phyloP scores from a whole-genome alignment of 805 yeast species.

The Yarrowia alimentaria region DNA sequence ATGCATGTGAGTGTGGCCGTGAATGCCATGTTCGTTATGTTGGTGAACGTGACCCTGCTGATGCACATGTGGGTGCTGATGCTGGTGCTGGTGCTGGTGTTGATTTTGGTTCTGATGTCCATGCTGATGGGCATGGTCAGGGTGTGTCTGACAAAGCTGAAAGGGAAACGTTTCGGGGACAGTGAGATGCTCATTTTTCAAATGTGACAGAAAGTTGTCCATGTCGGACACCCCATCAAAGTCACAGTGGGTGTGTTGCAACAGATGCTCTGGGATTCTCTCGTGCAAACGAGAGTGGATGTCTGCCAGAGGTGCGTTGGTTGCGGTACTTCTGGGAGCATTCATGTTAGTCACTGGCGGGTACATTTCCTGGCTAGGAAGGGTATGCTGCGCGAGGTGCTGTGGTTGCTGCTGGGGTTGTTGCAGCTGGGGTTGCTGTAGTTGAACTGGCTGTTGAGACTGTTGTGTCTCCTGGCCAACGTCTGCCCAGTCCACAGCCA shows the following conservation, averaged over 20 bases:
- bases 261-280: conserved; percentile 13
- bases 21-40: background rate
- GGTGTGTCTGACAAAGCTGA: conserved; percentile 21
- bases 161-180: conserved; percentile 16
- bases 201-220: conserved; percentile 18
- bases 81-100: background rate
- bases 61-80: background rate
- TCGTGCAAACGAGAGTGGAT: conserved; percentile 7
- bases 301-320: conserved; percentile 3
- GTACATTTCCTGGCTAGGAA: too few species aligned
- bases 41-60: background rate
- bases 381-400: background rate
- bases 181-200: conserved; percentile 11
- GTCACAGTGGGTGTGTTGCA: conserved; percentile 19
- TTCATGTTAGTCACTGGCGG: too few species aligned
- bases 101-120: background rate
- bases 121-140: conserved; percentile 8
- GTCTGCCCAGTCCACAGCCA: conserved; percentile 22
- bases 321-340: too few species aligned
- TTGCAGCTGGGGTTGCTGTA: background rate
- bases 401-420: background rate
- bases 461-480: background rate
- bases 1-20: background rate
- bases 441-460: background rate
- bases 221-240: conserved; percentile 8